phyloP scores from a whole-genome alignment of 2,329 filamentous ascomycete species.

The Cladobotryum protrusum region DNA sequence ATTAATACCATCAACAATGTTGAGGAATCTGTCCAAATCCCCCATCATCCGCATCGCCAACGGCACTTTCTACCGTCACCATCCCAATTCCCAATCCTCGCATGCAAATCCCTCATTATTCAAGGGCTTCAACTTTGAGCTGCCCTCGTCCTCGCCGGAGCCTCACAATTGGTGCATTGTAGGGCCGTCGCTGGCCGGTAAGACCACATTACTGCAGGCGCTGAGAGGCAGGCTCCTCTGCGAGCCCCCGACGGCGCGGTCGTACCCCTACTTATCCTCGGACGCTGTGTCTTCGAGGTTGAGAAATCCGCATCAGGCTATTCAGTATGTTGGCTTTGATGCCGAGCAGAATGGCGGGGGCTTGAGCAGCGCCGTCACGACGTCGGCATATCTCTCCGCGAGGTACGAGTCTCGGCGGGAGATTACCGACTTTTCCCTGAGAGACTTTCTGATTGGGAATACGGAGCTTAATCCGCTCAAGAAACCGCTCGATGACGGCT shows the following conservation, averaged over 20 bases:
- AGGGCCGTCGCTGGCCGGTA: conserved; percentile 69
- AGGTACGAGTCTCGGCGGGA: conserved; percentile 86
- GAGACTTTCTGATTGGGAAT: conserved; percentile 74
- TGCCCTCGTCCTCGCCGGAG: conserved; percentile 50
- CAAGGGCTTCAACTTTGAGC: conserved; percentile 59
- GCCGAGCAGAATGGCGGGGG: conserved; percentile 52
- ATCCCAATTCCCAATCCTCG: conserved; percentile 50
- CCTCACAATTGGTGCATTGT: conserved; percentile 76
- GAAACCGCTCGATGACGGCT: conserved; percentile 25
- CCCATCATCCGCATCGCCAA: conserved; percentile 68
- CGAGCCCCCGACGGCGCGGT: conserved; percentile 66
- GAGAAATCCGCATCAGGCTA: conserved; percentile 57
- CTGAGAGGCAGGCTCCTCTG: conserved; percentile 70
- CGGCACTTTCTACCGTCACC: conserved; percentile 76
- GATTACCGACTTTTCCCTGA: conserved; percentile 77
- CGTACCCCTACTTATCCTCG: conserved; percentile 70
- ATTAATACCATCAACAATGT: conserved; percentile 14
- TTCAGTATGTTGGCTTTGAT: conserved; percentile 89
- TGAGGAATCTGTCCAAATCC: conserved; percentile 34
- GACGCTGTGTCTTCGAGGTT: conserved; percentile 51
- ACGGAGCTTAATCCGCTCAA: conserved; percentile 71
- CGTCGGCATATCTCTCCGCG: conserved; percentile 80
- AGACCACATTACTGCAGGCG: conserved; percentile 76
- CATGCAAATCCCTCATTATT: conserved; percentile 68
- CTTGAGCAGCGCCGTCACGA: conserved; percentile 48